phyloP scores from a whole-genome alignment of 768 basidiomycete species.

The Hirschioporus abietinus region DNA sequence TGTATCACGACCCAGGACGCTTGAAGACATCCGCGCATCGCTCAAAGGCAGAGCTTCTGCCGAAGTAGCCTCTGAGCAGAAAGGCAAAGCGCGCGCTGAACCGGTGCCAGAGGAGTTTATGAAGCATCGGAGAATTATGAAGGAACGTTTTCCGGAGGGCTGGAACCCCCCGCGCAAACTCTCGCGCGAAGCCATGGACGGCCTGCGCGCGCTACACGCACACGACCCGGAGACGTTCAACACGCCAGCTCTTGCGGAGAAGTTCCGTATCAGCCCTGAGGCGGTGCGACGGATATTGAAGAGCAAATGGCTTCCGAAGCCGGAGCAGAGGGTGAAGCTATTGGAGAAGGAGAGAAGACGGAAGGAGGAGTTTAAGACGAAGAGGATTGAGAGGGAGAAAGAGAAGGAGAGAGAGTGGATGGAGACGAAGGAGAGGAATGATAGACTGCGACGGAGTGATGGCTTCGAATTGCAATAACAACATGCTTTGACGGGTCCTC shows the following conservation, averaged over 20 bases:
- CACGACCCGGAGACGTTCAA: constrained; percentile 60
- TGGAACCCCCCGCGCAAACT: constrained; percentile 81
- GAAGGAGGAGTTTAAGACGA: constrained; percentile 33
- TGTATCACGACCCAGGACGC: neutral
- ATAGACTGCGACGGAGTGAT: neutral
- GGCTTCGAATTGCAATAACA: neutral
- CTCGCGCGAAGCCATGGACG: constrained; percentile 81
- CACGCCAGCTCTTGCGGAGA: constrained; percentile 63
- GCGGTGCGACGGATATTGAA: constrained; percentile 75
- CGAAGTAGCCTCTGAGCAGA: neutral
- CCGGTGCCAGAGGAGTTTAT: constrained; percentile 36
- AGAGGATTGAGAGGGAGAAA: constrained; percentile 35
- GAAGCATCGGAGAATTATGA: constrained; percentile 46
- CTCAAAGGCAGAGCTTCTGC: neutral
- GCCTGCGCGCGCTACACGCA: constrained; percentile 60
- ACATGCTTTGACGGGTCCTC: too few relatives aligned
- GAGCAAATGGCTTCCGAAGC: constrained; percentile 63
- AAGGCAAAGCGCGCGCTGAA: neutral
- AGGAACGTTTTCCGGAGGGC: constrained; percentile 52
- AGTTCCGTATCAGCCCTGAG: constrained; percentile 77
- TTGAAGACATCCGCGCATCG: neutral
- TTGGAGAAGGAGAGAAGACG: constrained; percentile 45
- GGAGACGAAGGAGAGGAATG: neutral
- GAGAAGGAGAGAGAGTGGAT: constrained; percentile 29
- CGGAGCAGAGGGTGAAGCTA: constrained; percentile 44